These are phyloP conservation scores for Pelargonium exstipulatum DNA, from an alignment of 441 rosid genomes.

Conservation along the genomic window DNA sequence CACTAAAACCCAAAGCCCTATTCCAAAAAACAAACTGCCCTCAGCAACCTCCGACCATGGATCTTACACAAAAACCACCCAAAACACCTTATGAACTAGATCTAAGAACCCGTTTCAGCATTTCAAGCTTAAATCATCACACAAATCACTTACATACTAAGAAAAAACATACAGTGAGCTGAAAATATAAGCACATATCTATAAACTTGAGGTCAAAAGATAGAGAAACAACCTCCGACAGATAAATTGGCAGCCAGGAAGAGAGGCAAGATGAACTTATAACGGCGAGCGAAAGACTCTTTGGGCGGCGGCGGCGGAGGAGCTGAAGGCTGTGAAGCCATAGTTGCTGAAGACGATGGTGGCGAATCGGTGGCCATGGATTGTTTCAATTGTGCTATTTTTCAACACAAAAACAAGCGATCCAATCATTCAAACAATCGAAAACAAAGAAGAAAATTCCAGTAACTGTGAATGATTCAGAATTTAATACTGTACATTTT, in stretches of 20 bases:
- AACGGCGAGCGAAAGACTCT: slow-evolving; percentile 76
- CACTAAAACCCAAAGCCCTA: not conserved
- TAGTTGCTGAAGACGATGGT: slow-evolving; percentile 45
- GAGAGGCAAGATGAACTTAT: slow-evolving; percentile 80
- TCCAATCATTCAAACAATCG: not conserved
- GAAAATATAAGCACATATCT: not conserved
- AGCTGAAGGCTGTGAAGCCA: slow-evolving; percentile 38
- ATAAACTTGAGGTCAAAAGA: not conserved
- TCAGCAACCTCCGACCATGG: slow-evolving; percentile 10
- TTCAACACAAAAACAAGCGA: not conserved
- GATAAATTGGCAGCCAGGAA: slow-evolving; percentile 68
- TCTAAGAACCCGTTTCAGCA: slow-evolving; percentile 18
- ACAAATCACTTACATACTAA: not conserved
- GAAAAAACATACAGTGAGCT: not conserved
- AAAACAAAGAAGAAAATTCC: not conserved
- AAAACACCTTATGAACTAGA: not conserved
- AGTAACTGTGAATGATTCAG: not conserved
- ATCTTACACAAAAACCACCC: not conserved
- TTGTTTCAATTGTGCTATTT: not conserved
- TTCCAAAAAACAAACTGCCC: not conserved
- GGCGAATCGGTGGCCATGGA: slow-evolving; percentile 3
- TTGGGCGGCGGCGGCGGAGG: slow-evolving; percentile 57
- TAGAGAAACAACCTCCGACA: slow-evolving; percentile 56
- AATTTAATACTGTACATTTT: slow-evolving; percentile 47
- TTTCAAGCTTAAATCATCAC: slow-evolving; percentile 6